These are phyloP conservation scores for Anthracocystis walkeri DNA, from an alignment of 1,284 basidiomycete genomes.

Conservation along the genomic window DNA sequence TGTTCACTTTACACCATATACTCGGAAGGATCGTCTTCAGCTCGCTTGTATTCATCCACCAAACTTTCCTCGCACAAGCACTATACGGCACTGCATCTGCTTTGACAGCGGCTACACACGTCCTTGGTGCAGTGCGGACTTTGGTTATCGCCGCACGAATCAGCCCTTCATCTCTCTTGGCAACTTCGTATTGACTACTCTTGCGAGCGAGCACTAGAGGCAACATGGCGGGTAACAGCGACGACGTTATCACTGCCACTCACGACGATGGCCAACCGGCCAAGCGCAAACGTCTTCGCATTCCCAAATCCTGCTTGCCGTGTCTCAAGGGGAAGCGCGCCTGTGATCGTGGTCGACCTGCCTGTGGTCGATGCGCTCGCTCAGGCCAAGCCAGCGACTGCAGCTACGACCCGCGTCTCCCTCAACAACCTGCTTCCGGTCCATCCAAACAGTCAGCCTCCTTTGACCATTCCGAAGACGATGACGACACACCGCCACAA, in stretches of 20 bases:
- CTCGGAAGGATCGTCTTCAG: too few relatives aligned
- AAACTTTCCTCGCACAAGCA: not conserved
- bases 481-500: slow-evolving; percentile 14
- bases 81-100: not conserved
- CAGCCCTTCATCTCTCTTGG: not conserved
- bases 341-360: slow-evolving; percentile 46
- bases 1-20: too few relatives aligned
- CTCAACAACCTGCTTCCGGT: slow-evolving; percentile 19
- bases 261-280: slow-evolving; percentile 43
- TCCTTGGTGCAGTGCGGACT: not conserved
- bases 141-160: slow-evolving; percentile 11
- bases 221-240: slow-evolving; percentile 1
- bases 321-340: slow-evolving; percentile 49
- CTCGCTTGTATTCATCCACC: not conserved
- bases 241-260: slow-evolving; percentile 16
- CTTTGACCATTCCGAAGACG: slow-evolving; percentile 25
- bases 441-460: slow-evolving; percentile 1
- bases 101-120: not conserved
- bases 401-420: slow-evolving; percentile 40
- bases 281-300: slow-evolving; percentile 49
- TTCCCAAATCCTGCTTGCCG: slow-evolving; percentile 51
- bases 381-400: slow-evolving; percentile 32
- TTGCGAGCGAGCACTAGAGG: slow-evolving; percentile 3
- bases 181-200: not conserved
- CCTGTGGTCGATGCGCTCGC: slow-evolving; percentile 37